Conservation (phyloP, 371 early-diverging fungal genomes). For the Mortierella polycephala region DNA sequence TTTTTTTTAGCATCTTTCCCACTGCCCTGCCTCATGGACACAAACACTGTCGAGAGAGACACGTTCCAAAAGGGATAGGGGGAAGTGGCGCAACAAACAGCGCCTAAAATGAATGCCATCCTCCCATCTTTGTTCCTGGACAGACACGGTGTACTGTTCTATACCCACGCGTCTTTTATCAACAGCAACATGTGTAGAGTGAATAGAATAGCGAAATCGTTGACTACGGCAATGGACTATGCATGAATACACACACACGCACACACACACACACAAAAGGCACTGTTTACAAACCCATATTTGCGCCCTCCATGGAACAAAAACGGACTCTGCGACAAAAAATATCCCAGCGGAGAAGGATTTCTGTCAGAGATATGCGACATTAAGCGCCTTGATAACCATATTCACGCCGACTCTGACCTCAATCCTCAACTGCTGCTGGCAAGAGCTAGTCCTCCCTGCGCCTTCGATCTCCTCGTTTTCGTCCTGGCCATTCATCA, state of each 20-base stretch:
- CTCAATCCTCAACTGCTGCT: conserved; percentile 6
- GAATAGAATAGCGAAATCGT: too few species aligned
- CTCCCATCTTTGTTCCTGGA: too few species aligned
- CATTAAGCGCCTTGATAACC: conserved; percentile 20
- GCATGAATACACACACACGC: too few species aligned
- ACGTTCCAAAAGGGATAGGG: neutral
- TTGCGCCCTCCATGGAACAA: neutral
- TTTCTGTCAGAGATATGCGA: conserved; percentile 15
- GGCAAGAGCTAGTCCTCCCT: neutral
- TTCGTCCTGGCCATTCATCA: conserved; percentile 14
- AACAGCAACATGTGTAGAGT: too few species aligned
- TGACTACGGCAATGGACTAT: too few species aligned
- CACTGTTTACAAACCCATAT: too few species aligned
- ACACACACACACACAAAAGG: too few species aligned
- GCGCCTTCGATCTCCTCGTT: neutral
- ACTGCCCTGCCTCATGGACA: conserved; percentile 1
- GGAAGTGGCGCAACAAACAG: neutral
- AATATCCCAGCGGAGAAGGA: neutral
- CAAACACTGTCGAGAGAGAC: neutral
- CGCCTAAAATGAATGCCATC: neutral
- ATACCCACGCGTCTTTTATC: too few species aligned
- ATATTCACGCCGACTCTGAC: conserved; percentile 17
- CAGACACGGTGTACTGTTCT: too few species aligned
- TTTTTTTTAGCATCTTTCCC: neutral
- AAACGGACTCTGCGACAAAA: neutral